A percentile compares a stretch with the other conserved stretches of the same genome.
These are phyloP conservation scores for Luffa aegyptiaca DNA, from an alignment of 306 rosid genomes.

Conservation along the genomic window DNA sequence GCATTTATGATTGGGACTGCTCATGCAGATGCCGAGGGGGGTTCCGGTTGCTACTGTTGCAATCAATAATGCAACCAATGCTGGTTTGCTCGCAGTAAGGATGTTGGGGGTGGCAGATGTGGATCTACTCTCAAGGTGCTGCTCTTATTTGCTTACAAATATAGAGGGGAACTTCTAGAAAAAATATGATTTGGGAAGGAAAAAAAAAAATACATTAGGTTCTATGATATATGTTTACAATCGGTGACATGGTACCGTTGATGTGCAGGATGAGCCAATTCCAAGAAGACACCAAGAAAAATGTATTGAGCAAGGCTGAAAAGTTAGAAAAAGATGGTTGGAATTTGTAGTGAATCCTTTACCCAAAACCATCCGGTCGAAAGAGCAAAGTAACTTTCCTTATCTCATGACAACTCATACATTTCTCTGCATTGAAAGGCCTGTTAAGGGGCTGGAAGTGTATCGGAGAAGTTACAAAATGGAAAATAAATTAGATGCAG, in stretches of 20 bases:
- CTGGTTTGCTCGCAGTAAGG: constrained; percentile 62
- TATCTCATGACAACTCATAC: not conserved
- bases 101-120: constrained; percentile 34
- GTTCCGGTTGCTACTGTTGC: constrained; percentile 89
- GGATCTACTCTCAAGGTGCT: constrained; percentile 47
- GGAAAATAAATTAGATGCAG: not conserved
- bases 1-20: not conserved
- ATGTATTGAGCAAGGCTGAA: constrained; percentile 56
- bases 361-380: not conserved
- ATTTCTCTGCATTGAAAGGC: not conserved
- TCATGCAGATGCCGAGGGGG: constrained; percentile 72
- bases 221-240: not conserved
- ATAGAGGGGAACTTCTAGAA: too few species aligned
- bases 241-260: not conserved
- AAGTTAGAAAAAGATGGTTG: constrained; percentile 55
- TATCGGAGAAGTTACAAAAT: not conserved
- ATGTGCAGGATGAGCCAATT: constrained; percentile 62
- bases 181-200: too few species aligned
- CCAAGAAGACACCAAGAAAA: constrained; percentile 52
- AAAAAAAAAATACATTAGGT: not conserved
- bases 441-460: not conserved
- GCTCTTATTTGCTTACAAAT: not conserved
- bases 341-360: constrained; percentile 14
- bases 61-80: constrained; percentile 73
- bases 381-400: not conserved